A percentile compares a stretch with the other conserved stretches of the same genome.
Evolutionary conservation across 805 yeast species (phyloP).

Genomic region (Candida khao-thaluensis): DNA sequence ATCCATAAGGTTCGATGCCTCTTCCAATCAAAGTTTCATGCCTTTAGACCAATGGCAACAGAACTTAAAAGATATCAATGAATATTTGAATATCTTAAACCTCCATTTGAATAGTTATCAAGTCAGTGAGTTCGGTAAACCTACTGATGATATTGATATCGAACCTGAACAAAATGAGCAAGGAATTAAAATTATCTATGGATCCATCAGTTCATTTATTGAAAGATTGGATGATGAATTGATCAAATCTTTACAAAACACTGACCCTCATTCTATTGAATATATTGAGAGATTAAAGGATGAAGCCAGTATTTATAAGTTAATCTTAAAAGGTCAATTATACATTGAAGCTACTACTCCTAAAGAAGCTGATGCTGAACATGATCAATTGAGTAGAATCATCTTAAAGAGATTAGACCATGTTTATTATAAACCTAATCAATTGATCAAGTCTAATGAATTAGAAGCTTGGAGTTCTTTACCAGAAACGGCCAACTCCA

Average conservation of each 20-base stretch:
- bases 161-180: constrained; percentile 57
- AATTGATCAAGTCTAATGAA: constrained; percentile 70
- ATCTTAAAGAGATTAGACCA: constrained; percentile 85
- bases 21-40: constrained; percentile 65
- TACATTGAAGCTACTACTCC: constrained; percentile 67
- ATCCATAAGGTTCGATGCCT: constrained; percentile 84
- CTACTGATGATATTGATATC: constrained; percentile 68
- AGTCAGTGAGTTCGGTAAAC: constrained; percentile 71
- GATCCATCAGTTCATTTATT: constrained; percentile 80
- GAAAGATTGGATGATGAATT: constrained; percentile 96
- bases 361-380: constrained; percentile 37
- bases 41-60: constrained; percentile 79
- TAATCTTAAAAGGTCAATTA: constrained; percentile 80
- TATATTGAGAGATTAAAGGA: constrained; percentile 88
- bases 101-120: constrained; percentile 53
- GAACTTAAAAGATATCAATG: constrained; percentile 59
- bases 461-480: constrained; percentile 67
- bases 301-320: constrained; percentile 71
- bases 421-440: constrained; percentile 85
- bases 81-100: constrained; percentile 69
- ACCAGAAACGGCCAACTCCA: constrained; percentile 17
- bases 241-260: constrained; percentile 77
- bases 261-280: constrained; percentile 95
- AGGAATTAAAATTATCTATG: constrained; percentile 74
- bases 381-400: constrained; percentile 66